phyloP scores from a whole-genome alignment of 1,139 yeast species.

The Entelexis paramagnoliae region DNA sequence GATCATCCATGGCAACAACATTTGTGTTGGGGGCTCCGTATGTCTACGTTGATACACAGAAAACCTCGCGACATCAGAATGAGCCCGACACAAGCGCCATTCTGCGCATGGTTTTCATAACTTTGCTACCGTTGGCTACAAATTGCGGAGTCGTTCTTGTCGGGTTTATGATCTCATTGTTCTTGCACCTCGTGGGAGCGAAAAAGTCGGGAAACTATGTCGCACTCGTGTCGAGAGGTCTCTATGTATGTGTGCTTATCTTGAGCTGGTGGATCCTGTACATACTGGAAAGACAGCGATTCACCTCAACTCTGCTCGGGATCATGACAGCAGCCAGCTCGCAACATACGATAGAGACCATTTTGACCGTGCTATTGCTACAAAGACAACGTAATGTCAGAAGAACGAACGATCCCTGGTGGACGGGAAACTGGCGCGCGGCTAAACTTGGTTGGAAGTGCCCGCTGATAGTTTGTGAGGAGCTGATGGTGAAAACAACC shows the following conservation, averaged over 20 bases:
- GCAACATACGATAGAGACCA: conserved; percentile 46
- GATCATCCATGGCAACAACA: conserved; percentile 40
- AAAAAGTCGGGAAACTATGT: conserved; percentile 6
- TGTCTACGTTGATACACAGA: conserved; percentile 60
- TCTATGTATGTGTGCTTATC: conserved; percentile 45
- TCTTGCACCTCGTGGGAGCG: background rate
- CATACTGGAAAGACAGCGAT: conserved; percentile 54
- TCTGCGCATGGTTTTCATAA: conserved; percentile 42
- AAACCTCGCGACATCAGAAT: conserved; percentile 43
- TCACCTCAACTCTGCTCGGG: conserved; percentile 48
- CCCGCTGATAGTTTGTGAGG: conserved; percentile 59
- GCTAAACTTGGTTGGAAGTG: conserved; percentile 51
- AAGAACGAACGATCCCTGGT: conserved; percentile 59
- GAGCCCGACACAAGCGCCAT: conserved; percentile 41
- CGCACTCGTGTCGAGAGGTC: conserved; percentile 34
- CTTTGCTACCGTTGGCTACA: conserved; percentile 39
- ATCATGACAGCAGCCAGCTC: conserved; percentile 45
- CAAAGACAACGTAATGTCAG: conserved; percentile 42
- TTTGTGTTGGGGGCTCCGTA: conserved; percentile 45
- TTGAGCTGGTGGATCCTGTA: conserved; percentile 51
- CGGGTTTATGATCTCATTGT: conserved; percentile 33
- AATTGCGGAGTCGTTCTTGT: conserved; percentile 38
- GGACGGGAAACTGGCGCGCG: conserved; percentile 71
- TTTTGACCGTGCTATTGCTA: conserved; percentile 41
- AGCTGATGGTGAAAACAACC: conserved; percentile 52